phyloP scores from a whole-genome alignment of 139 green algal genomes.

The Protoeuglena noctilucae region DNA sequence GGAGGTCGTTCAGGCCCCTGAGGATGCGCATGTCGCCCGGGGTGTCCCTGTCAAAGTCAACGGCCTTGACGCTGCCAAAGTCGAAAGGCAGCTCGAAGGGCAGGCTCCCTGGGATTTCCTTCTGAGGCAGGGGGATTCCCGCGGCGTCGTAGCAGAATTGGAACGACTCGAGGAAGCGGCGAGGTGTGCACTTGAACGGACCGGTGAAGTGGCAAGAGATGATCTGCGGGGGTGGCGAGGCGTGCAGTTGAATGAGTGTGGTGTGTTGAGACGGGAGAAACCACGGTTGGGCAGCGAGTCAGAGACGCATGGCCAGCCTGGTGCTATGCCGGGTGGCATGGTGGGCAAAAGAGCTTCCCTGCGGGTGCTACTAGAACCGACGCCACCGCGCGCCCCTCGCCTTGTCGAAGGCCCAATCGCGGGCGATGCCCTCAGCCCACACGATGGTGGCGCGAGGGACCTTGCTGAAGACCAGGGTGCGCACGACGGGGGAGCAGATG shows the following conservation, averaged over 20 bases:
- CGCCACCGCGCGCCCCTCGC: background rate
- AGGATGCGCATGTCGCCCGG: background rate
- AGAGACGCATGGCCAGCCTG: background rate
- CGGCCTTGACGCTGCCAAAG: background rate
- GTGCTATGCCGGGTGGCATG: background rate
- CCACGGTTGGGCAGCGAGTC: constrained; percentile 76
- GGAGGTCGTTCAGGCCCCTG: background rate
- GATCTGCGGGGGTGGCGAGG: too few species aligned
- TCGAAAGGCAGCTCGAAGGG: too few species aligned
- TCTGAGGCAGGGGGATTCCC: too few species aligned
- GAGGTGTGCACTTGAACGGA: constrained; percentile 29
- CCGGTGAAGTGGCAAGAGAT: constrained; percentile 80
- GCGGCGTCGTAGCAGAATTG: background rate
- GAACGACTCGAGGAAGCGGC: constrained; percentile 6
- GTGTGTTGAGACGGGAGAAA: too few species aligned
- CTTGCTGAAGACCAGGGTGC: constrained; percentile 76
- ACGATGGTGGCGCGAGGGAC: constrained; percentile 26
- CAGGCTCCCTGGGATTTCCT: background rate
- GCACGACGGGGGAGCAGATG: constrained; percentile 73
- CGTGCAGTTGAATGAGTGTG: too few species aligned
- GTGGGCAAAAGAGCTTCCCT: too few species aligned
- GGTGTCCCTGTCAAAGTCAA: background rate
- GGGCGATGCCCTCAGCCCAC: too few species aligned
- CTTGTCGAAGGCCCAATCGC: background rate
- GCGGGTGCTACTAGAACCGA: too few species aligned